Evolutionary conservation across 2,329 filamentous ascomycete species (phyloP).

Genomic region (Amylocarpus encephaloides): DNA sequence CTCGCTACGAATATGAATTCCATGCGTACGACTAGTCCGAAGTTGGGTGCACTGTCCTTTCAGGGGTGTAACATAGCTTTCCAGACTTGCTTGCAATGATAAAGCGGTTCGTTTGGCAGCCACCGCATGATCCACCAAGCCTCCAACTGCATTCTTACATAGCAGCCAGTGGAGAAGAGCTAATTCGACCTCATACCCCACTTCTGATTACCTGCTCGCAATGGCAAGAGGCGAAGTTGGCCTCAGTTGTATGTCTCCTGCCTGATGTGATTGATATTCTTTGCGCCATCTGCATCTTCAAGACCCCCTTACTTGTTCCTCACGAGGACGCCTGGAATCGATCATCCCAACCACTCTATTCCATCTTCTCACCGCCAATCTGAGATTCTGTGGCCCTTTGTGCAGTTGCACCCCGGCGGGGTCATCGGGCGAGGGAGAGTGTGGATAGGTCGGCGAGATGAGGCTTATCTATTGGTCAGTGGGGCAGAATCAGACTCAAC

Average conservation of each 20-base stretch:
- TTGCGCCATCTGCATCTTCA: not conserved
- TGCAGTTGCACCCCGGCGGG: slow-evolving; percentile 3
- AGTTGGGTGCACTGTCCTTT: not conserved
- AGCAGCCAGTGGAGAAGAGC: not conserved
- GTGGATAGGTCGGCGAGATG: not conserved
- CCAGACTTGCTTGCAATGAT: not conserved
- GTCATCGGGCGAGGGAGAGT: slow-evolving; percentile 10
- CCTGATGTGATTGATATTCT: not conserved
- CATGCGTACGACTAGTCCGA: too few species aligned
- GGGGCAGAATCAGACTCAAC: not conserved
- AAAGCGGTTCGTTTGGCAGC: not conserved
- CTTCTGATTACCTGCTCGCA: not conserved
- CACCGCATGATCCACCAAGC: not conserved
- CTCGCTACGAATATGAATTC: too few species aligned
- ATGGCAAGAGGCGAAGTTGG: not conserved
- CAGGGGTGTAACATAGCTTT: not conserved
- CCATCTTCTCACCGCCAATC: not conserved
- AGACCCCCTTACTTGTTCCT: not conserved
- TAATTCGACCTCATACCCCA: not conserved
- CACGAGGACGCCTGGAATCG: not conserved
- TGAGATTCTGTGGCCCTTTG: not conserved
- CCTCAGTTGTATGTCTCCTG: not conserved
- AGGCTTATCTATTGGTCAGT: slow-evolving; percentile 10
- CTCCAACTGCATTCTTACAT: not conserved
- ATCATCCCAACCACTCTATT: not conserved